Evolutionary conservation across 345 rosid genomes (phyloP), one percentile per base, ranked within the genome.

Genomic region (Hibiscus tridactylites): DNA sequence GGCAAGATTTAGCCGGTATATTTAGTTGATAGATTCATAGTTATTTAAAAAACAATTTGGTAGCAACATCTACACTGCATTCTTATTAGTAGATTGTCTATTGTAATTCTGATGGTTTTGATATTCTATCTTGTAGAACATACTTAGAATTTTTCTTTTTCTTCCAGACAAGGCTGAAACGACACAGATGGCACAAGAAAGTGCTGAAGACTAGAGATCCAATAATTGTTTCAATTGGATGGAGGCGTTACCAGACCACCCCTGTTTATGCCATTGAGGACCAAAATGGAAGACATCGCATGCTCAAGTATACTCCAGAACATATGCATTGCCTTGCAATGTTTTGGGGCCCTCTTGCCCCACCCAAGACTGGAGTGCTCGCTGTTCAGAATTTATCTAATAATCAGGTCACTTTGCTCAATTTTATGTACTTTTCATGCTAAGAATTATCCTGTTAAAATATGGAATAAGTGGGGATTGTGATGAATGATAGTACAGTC

Each of bases 331-430:
- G 98, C 75, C 94, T 92, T 77, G 96, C 94, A 79, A 90, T 83
- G 85, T 92, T 92, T 75, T 95, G 97, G 97, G 99, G 96, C 67
- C 99, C 98, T 68, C 92, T 92, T 71, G 98, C 93, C 33, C 99
- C 99, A 53, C 96, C 99, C 26, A 79, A 87, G 71, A 88, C 98
- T 6, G 98, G 98, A 39, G 81, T 92, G 52, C 86, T 95, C 7
- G 96, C 98, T 70, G 90, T 95, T 79, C 97, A 90, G 76, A 86
- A 79, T 78, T 78, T 92, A 73, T 87, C 96, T 37, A 87, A 86
- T 78, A 86, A 86, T 76, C 94, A 90, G 97, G 98, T 90, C 75
- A 44, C 39, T 21, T 49, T 65, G 37, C 74, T 75, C 65, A 56
- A 50, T 26, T 74, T 64, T 16, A 65, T 26, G 5, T 54, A 31